These are phyloP conservation scores for Gracilaria vermiculophylla DNA, from an alignment of 23 red algal species.

Conservation along the genomic window DNA sequence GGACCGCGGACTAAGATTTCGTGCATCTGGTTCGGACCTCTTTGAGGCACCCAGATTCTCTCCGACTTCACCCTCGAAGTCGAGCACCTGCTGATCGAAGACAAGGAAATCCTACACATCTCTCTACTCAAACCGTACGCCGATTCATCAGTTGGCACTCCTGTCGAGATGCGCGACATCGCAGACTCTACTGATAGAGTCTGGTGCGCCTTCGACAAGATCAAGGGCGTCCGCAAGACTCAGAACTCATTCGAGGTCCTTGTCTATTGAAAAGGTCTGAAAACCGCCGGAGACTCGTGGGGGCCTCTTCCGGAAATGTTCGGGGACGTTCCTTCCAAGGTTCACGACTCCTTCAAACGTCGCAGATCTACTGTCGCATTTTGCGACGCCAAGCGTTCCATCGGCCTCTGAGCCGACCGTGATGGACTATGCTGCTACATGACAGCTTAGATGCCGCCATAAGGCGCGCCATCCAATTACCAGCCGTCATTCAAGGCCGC, in stretches of 20 bases:
- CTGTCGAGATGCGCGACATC: background rate
- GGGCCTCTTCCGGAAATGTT: background rate
- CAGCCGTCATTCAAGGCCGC: no score
- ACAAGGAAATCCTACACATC: background rate
- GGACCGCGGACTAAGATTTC: background rate
- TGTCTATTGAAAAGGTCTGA: background rate
- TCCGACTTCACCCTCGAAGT: conserved; percentile 33
- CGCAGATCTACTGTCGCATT: background rate
- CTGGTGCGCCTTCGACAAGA: background rate
- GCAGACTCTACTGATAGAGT: background rate
- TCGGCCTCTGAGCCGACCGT: no score
- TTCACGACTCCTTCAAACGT: background rate
- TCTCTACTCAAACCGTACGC: background rate
- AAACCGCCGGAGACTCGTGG: background rate
- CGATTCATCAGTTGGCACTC: background rate
- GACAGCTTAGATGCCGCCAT: no score
- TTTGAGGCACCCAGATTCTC: background rate
- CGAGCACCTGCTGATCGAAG: conserved; percentile 3
- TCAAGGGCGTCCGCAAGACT: background rate
- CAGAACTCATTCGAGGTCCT: background rate
- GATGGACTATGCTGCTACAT: no score
- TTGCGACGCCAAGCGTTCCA: no score
- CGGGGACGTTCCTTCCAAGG: conserved; percentile 8
- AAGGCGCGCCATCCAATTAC: no score
- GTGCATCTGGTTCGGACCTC: background rate